Evolutionary conservation across 2,329 filamentous ascomycete genomes (phyloP), one percentile per base, ranked within the genome.

Genomic region (Juglanconis juglandina): DNA sequence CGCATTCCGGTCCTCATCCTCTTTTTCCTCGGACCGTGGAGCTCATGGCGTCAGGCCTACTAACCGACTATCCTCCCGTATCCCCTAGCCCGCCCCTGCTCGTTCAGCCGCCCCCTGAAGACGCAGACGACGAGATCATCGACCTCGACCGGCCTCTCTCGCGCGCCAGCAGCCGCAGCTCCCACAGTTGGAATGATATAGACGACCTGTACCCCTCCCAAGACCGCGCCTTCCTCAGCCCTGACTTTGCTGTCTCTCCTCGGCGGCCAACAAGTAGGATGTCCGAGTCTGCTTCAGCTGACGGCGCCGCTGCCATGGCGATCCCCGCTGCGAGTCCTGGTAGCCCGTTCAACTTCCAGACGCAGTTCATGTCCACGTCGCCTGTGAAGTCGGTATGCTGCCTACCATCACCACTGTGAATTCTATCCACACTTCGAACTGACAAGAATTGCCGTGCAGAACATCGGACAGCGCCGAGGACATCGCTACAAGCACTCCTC

Each of bases 401-500:
- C 33, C 13, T 9, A 9, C 44, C 55, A 33, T 47, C 53, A 9
- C n/a, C 11, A 49, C 39, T 44, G 46, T 32, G 13, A 30, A 41
- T 17, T 17, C 24, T 17, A 39, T 37, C 4, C 35, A 13, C 3
- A 11, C 10, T 35, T 53, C 11, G 32, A 8, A 14, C 49, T 53
- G 11, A 35, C 11, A 39, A 39, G 32, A 35, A 10, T 42, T 32
- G 33, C 54, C 57, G 44, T 63, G 56, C 73, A 96, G 88, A 94
- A 92, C 68, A 86, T 97, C 65, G 93, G 93, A 65, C 91, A 96
- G 75, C 87, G 95, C 66, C 89, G 94, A 63, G 95, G 95, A 64
- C 95, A 99, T 79, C 92, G 95, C 73, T 99, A 99, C 82, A 96
- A 97, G 72, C 94, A 98, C 78, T 96, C 91, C 73, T 96, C 91